Base-by-base conservation (phyloP, 805 yeast species). In the Ogataea salicorniae region DNA sequence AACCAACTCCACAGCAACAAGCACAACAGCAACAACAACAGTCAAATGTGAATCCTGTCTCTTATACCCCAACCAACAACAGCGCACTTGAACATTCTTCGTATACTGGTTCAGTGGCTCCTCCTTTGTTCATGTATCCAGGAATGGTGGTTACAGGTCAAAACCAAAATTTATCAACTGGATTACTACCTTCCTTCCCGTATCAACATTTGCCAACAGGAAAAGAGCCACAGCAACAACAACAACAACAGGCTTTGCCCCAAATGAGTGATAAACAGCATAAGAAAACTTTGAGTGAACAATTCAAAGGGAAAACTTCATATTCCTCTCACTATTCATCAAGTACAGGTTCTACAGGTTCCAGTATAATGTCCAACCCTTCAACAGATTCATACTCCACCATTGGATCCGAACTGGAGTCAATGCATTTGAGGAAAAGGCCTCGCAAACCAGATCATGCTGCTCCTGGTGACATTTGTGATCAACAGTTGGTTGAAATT, bases 401-500 rank as follows among this genome's bases (percentile, higher is more conserved):
- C n/a, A 39, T 15, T n/a, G 34, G 17, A 4, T 7, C 41, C 8
- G 41, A 39, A 11, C 11, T 39, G 34, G n/a, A 39, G 15, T 31
- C 23, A 45, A 41, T 34, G 13, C 31, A 26, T 26, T 38, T 36
- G 22, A 51, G 63, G n/a, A 66, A 64, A 47, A 56, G 67, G 42
- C 48, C 59, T 4, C 57, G 70, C 47, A 60, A 60, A 39, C 54
- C 68, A 0, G 70, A 67, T 51, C 64, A 60, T 48, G 61, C 62
- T 2, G 46, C 58, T 8, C 66, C 66, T 3, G 68, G 68, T 13
- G 70, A 67, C 46, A 59, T 62, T 11, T 66, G 70, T 29, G 74
- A 71, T 48, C 54, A 54, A 7, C 71, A 70, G 45, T 57, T 72
- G 46, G 68, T 67, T 43, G 68, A 63, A 36, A 46, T 70, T 22